These are phyloP conservation scores for Aspergillus aculeatinus DNA, from an alignment of 2,329 filamentous ascomycete species.

Conservation along the genomic window DNA sequence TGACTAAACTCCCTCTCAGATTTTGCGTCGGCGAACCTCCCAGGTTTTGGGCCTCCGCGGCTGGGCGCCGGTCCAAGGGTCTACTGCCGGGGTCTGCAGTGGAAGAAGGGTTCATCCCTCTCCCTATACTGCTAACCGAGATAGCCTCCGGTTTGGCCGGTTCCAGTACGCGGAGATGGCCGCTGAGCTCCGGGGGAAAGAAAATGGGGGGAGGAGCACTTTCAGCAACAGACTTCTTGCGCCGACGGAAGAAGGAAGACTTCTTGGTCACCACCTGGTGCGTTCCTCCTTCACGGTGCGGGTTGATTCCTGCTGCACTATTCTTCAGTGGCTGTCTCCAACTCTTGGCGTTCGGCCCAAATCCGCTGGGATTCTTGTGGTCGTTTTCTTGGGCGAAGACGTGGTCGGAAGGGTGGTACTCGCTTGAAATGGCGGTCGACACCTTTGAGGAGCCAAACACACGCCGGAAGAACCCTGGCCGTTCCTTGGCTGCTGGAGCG, in stretches of 20 bases:
- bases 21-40: constrained; percentile 21
- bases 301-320: constrained; percentile 20
- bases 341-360: constrained; percentile 23
- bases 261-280: constrained; percentile 77
- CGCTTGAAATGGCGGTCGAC: constrained; percentile 30
- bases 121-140: constrained; percentile 75
- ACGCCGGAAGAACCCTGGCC: constrained; percentile 86
- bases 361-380: constrained; percentile 21
- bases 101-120: constrained; percentile 76
- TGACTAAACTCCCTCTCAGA: constrained; percentile 27
- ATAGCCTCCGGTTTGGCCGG: constrained; percentile 48
- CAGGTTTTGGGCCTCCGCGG: constrained; percentile 18
- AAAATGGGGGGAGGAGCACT: constrained; percentile 58
- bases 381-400: constrained; percentile 28
- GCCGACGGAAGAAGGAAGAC: constrained; percentile 88
- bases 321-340: constrained; percentile 30
- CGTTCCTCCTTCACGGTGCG: constrained; percentile 35
- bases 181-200: constrained; percentile 46
- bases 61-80: constrained; percentile 21
- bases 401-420: constrained; percentile 22
- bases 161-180: constrained; percentile 34
- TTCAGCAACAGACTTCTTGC: constrained; percentile 86
- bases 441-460: constrained; percentile 78
- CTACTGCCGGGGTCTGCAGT: constrained; percentile 20
- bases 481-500: constrained; percentile 59